Percentiles rank a stretch among this genome's conserved stretches.
Conservation (phyloP, 352 stramenopile genomes). For the Phytophthora rubi region DNA sequence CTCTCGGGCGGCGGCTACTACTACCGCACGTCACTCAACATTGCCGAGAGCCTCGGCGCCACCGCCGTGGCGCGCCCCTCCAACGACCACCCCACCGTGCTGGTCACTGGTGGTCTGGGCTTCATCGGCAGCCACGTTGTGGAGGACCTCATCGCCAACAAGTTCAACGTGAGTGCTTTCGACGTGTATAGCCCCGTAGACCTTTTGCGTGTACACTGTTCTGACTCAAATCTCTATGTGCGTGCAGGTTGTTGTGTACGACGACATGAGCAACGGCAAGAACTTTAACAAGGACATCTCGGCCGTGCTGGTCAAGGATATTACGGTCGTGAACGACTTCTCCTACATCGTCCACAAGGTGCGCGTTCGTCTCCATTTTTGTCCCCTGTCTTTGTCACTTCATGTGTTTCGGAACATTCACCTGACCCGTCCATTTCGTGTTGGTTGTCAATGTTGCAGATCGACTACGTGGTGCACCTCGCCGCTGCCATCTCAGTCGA, state of each 20-base stretch:
- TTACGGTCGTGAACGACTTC: constrained; percentile 79
- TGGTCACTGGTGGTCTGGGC: constrained; percentile 83
- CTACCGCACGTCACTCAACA: constrained; percentile 39
- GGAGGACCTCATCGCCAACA: constrained; percentile 74
- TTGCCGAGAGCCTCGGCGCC: constrained; percentile 29
- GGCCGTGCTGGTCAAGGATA: constrained; percentile 82
- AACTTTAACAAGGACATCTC: constrained; percentile 81
- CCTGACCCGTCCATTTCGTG: constrained; percentile 18
- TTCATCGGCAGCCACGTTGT: constrained; percentile 89
- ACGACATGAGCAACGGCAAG: constrained; percentile 88
- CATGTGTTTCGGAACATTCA: constrained; percentile 20
- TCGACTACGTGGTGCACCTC: constrained; percentile 83
- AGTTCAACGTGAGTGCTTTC: constrained; percentile 62
- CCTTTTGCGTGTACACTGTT: neutral
- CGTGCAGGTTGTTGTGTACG: constrained; percentile 76
- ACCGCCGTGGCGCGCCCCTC: constrained; percentile 29
- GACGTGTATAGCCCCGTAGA: neutral
- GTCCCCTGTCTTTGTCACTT: constrained; percentile 25
- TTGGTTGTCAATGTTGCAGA: constrained; percentile 33
- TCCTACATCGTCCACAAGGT: constrained; percentile 81
- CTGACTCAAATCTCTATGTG: constrained; percentile 2
- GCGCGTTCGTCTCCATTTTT: constrained; percentile 25
- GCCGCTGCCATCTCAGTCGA: constrained; percentile 83
- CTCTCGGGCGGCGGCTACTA: constrained; percentile 74
- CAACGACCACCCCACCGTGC: constrained; percentile 53